Evolutionary conservation across 2,329 filamentous ascomycete species (phyloP).

Genomic region (Fonsecaea nubica): DNA sequence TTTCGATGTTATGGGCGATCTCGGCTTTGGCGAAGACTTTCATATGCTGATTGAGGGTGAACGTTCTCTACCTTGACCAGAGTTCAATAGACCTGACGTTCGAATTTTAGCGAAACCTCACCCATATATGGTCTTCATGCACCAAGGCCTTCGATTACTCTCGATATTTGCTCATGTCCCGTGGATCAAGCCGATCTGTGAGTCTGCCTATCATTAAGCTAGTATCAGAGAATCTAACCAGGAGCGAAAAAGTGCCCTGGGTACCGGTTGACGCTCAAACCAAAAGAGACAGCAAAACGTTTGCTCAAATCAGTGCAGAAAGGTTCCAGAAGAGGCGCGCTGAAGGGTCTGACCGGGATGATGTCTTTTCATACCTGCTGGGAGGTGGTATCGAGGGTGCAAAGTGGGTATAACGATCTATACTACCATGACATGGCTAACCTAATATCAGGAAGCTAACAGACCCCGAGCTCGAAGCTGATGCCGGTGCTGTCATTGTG

Average conservation of each 20-base stretch:
- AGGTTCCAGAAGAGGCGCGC: not conserved
- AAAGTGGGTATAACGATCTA: too few relatives aligned
- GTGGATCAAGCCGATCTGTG: not conserved
- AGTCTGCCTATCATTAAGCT: too few relatives aligned
- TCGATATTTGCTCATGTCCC: not conserved
- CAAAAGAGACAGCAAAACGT: not conserved
- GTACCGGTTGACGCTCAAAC: not conserved
- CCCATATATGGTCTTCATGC: not conserved
- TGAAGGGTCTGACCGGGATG: not conserved
- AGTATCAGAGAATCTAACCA: too few relatives aligned
- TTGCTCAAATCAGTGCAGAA: not conserved
- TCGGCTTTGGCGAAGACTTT: not conserved
- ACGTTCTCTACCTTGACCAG: not conserved
- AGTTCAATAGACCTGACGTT: not conserved
- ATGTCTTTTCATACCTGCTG: slow-evolving; percentile 1
- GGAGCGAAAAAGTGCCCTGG: not conserved
- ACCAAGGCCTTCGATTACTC: not conserved
- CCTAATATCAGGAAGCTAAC: not conserved
- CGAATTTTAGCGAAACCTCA: not conserved
- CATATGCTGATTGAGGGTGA: not conserved
- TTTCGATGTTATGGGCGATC: slow-evolving; percentile 9
- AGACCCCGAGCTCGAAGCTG: not conserved
- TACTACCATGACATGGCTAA: too few relatives aligned
- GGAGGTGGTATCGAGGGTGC: too few relatives aligned
- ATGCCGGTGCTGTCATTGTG: not conserved